Base-by-base conservation (phyloP, 2,329 filamentous ascomycete species). In the Teratosphaeria nubilosa region DNA sequence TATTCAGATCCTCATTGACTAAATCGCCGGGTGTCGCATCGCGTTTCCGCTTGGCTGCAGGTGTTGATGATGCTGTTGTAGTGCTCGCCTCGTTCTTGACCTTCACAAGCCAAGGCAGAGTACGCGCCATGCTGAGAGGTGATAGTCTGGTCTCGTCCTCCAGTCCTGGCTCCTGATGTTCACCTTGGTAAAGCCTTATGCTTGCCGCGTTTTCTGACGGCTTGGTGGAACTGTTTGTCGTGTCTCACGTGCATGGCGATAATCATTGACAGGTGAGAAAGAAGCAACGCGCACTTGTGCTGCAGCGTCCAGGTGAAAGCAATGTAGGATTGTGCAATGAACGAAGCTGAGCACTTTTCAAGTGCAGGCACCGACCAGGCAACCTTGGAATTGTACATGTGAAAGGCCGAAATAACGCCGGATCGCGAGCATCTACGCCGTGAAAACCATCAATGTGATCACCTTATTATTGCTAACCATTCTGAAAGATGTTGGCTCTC, bases 401-500 rank as follows among this genome's bases (percentile, higher is more conserved):
- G 41, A 48, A 48, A n/a, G 41, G 10, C 41, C 41, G 41, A 48
- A n/a, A 6, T 22, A 48, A 22, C 9, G 9, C 41, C 41, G 41
- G 22, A 22, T n/a, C 41, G 5, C n/a, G 20, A 22, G 41, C 41
- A 48, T 11, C 27, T 30, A 48, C 22, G 30, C 51, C 25, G 25
- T 30, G 16, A 11, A 30, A 9, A 32, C 51, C 25, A 53, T 30
- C 51, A 32, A 53, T 53, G 25, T 53, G 11, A 27, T 53, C 24
- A 9, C 30, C 16, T 10, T 25, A 32, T n/a, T n/a, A n/a, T n/a
- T n/a, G n/a, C 30, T 20, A 2, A 16, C 14, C 10, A 24, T 31
- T 27, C 48, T 53, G 32, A 50, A 57, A 58, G 62, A 88, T 90
- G 87, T 82, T 86, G 65, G 81, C 83, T 53, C 78, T 90, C 31